Conservation (phyloP, 768 basidiomycete genomes). For the Mycena epipterygia region DNA sequence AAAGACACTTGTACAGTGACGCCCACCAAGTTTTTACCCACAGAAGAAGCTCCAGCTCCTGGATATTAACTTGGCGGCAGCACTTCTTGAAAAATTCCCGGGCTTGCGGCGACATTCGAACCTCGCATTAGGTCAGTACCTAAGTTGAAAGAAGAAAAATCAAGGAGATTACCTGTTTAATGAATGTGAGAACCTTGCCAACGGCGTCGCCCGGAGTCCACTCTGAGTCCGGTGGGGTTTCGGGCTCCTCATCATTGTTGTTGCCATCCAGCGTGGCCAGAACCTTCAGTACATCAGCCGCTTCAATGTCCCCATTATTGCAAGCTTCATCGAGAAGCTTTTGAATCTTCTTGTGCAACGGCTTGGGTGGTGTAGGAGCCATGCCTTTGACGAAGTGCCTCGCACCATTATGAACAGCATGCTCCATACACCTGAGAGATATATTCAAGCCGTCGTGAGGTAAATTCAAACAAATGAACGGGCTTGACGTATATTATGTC, state of each 20-base stretch:
- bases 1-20: background rate
- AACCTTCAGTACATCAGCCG: background rate
- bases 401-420: constrained; percentile 22
- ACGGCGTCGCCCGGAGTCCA: background rate
- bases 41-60: background rate
- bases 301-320: background rate
- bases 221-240: background rate
- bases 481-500: constrained; percentile 23
- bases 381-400: constrained; percentile 23
- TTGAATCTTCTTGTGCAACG: constrained; percentile 20
- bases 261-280: background rate
- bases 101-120: background rate
- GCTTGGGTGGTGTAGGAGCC: too few relatives aligned
- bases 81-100: background rate
- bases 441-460: too few relatives aligned
- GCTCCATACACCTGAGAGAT: constrained; percentile 35
- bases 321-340: background rate
- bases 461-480: too few relatives aligned
- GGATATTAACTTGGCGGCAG: background rate
- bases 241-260: background rate
- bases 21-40: constrained; percentile 13
- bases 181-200: background rate
- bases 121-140: background rate
- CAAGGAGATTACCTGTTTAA: constrained; percentile 6
- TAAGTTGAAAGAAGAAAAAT: constrained; percentile 25